phyloP scores from a whole-genome alignment of 306 rosid genomes.

The Quercus engelmannii region DNA sequence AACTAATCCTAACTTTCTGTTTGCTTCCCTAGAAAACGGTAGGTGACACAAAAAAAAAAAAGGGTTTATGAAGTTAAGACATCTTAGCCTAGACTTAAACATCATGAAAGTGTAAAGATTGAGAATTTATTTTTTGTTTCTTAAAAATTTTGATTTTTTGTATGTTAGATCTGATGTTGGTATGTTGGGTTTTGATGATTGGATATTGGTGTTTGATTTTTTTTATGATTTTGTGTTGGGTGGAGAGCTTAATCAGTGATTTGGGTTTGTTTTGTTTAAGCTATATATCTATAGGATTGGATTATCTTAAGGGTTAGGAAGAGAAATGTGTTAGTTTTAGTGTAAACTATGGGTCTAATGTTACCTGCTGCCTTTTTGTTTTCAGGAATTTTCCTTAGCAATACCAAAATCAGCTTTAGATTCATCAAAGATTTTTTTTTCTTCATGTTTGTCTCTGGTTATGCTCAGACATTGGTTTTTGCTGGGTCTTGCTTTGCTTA shows the following conservation, averaged over 20 bases:
- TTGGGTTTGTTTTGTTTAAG: background rate
- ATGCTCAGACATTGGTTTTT: too few relatives aligned
- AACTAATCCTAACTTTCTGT: background rate
- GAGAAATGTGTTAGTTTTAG: background rate
- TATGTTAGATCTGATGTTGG: background rate
- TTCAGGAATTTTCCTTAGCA: background rate
- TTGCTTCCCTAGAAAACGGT: background rate
- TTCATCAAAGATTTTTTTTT: background rate
- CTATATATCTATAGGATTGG: background rate
- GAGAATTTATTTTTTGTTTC: background rate
- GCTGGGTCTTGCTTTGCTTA: too few relatives aligned
- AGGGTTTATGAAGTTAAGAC: background rate
- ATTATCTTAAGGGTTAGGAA: background rate
- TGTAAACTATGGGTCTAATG: background rate
- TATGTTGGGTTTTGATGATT: background rate
- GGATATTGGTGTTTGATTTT: background rate
- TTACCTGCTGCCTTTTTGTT: background rate
- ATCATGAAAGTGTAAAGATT: background rate
- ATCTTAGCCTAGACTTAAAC: background rate
- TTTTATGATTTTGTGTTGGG: too few relatives aligned
- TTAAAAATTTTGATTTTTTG: background rate
- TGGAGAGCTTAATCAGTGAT: background rate
- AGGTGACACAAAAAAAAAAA: background rate
- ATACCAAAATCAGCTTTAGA: background rate
- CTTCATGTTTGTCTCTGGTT: background rate